phyloP scores from a whole-genome alignment of 768 basidiomycete genomes.

The Arthromyces matolae region DNA sequence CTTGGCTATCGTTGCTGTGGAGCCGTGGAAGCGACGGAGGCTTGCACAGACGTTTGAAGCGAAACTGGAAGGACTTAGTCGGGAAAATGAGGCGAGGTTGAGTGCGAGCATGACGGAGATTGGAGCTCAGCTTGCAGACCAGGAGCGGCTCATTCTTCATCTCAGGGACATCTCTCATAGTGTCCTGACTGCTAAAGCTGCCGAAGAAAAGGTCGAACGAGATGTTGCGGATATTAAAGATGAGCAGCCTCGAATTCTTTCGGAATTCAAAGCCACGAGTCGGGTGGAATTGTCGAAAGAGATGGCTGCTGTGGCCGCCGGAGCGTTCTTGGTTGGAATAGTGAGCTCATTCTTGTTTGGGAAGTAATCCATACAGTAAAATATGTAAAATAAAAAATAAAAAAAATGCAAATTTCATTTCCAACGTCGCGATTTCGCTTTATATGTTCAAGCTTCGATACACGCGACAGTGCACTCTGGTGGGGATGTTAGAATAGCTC shows the following conservation, averaged over 20 bases:
- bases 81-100: conserved; percentile 49
- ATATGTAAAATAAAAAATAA: conserved; percentile 1
- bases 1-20: conserved; percentile 84
- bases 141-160: conserved; percentile 24
- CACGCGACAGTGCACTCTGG: conserved; percentile 52
- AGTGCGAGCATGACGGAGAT: conserved; percentile 48
- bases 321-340: conserved; percentile 35
- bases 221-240: conserved; percentile 2
- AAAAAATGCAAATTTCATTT: not conserved
- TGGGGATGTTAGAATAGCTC: not conserved
- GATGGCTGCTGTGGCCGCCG: conserved; percentile 29
- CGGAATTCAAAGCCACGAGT: no score
- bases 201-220: conserved; percentile 5
- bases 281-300: no score
- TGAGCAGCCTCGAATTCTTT: conserved; percentile 6
- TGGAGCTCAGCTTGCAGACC: conserved; percentile 43
- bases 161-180: conserved; percentile 12
- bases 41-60: conserved; percentile 88
- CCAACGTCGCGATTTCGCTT: no score
- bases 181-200: not conserved
- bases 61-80: conserved; percentile 66
- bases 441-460: conserved; percentile 40
- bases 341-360: conserved; percentile 28
- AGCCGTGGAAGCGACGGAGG: conserved; percentile 91
- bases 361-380: conserved; percentile 17